Base-by-base conservation (phyloP, 208 protist genomes). In the Angomonas ambiguus region DNA sequence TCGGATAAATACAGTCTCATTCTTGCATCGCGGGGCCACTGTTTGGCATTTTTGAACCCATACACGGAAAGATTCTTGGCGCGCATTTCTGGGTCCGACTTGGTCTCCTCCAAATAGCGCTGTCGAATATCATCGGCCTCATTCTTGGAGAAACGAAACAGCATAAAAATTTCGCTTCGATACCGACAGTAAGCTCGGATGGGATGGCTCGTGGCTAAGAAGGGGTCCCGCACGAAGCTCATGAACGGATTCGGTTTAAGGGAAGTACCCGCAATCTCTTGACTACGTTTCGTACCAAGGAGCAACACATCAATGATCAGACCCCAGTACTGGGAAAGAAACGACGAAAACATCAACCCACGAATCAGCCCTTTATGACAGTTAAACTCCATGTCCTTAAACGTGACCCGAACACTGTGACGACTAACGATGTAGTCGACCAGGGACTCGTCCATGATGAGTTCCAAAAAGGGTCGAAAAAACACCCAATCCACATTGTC, bases 401-500 rank as follows among this genome's bases (percentile, higher is more conserved):
- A 99, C 74, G 94, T 97, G 22, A 99, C 80, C 1, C 97, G 91
- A 0, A 99, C 91, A 80, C 99, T 99, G 85, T 99, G 99, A 73
- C 99, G 99, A 57, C 97, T 97, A 28, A 99, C 99, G 80, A 99
- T 99, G 88, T 99, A 99, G 79, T 99, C 99, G 20, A 99, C 99
- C 58, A 99, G 92, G 71, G 99, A 99, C 76, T 98, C 98, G 85
- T 99, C 99, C 73, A 99, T 97, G 77, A 99, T 99, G 27, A 99
- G 90, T 74, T 99, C 95, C 28, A 99, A 88, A 60, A 99, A 78
- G 42, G 96, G 88, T 68, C 99, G 99, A 75, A 99, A 97, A 1
- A 99, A 79, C 48, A 97, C 99, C 67, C 99, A 93, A 83, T 99
- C 99, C 13, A 99, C 96, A 74, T 99, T 99, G 55, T 99, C 98